Percentiles rank a stretch among this genome's conserved stretches.
Evolutionary conservation across 768 basidiomycete species (phyloP).

Genomic region (Strobilomyces confusus): DNA sequence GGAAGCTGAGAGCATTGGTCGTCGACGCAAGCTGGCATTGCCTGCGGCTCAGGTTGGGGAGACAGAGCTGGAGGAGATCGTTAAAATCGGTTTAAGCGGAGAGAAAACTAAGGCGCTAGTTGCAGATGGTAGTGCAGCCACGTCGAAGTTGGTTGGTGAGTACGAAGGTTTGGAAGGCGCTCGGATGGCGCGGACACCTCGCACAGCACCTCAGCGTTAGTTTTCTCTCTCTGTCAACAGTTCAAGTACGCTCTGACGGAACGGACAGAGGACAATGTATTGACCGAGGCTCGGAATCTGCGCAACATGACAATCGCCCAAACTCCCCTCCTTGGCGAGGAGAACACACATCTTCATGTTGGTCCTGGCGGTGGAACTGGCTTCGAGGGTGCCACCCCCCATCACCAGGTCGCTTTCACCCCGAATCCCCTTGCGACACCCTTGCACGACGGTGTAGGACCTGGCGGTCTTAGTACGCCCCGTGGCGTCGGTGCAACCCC

Average conservation of each 20-base stretch:
- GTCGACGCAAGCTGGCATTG: slow-evolving; percentile 77
- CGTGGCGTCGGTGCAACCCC: slow-evolving; percentile 66
- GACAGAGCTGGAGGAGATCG: slow-evolving; percentile 92
- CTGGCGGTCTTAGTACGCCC: slow-evolving; percentile 51
- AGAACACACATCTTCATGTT: slow-evolving; percentile 90
- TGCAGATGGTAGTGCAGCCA: slow-evolving; percentile 77
- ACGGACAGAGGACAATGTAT: slow-evolving; percentile 82
- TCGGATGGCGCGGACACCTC: slow-evolving; percentile 88
- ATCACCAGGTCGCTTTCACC: slow-evolving; percentile 83
- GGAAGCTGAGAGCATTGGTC: slow-evolving; percentile 93
- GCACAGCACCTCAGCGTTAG: slow-evolving; percentile 91
- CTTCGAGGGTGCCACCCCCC: slow-evolving; percentile 94
- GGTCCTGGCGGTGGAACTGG: slow-evolving; percentile 79
- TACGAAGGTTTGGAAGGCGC: slow-evolving; percentile 89
- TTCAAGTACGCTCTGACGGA: slow-evolving; percentile 8
- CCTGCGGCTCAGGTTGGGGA: slow-evolving; percentile 94
- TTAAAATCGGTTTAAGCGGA: slow-evolving; percentile 93
- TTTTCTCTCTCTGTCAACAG: slow-evolving; percentile 13
- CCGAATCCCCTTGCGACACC: slow-evolving; percentile 96
- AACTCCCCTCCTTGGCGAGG: slow-evolving; percentile 93
- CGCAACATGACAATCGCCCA: slow-evolving; percentile 91
- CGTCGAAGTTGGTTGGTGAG: slow-evolving; percentile 82
- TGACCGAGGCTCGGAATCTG: slow-evolving; percentile 93
- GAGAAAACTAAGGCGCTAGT: slow-evolving; percentile 87
- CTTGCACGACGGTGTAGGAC: slow-evolving; percentile 44